Base-by-base conservation (phyloP, 371 early-diverging fungal species). In the Choanephora cucurbitarum region DNA sequence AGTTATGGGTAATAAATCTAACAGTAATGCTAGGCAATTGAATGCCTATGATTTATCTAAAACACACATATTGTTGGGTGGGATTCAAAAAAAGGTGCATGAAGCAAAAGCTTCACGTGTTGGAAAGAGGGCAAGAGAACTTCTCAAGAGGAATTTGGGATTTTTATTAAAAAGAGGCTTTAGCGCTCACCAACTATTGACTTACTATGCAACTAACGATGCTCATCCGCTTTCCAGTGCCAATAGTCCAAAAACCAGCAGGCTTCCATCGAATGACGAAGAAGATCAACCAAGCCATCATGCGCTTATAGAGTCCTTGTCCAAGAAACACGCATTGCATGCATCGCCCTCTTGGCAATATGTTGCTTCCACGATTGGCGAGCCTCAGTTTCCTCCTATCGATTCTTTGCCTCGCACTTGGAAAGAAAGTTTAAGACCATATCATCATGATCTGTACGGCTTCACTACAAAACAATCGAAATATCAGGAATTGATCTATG, bases 401-500 rank as follows among this genome's bases (percentile, higher is more conserved):
- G 59, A 58, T 21, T 21, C 10, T 9, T 46, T 58, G 13, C 64
- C 64, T 11, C 50, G 55, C 8, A 63, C 52, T 7, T 67, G 68
- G 68, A 67, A 54, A 60, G 68, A 67, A 4, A 53, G 57, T 17
- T 24, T 63, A 39, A 39, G 43, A 8, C 13, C 39, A 7, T 21
- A 45, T 18, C 49, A 60, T 22, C 24, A 41, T 15, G 21, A 48
- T 10, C 14, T 34, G 5, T 41, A 58, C 17, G 41, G 48, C 11
- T 34, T 67, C 15, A 49, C 64, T 6, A 4, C 60, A n/a, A 64
- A 64, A 21, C 59, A 74, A 33, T 34, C 74, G 4, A 67, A 81
- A 57, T 70, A 84, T 40, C 89, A 89, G 66, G 89, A 89, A 42
- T 71, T 87, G 4, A 69, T 87, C n/a, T 70, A 79, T 49, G 89